These are phyloP conservation scores for Oryza australiensis DNA, from an alignment of 176 grass and related monocot species.

Conservation along the genomic window DNA sequence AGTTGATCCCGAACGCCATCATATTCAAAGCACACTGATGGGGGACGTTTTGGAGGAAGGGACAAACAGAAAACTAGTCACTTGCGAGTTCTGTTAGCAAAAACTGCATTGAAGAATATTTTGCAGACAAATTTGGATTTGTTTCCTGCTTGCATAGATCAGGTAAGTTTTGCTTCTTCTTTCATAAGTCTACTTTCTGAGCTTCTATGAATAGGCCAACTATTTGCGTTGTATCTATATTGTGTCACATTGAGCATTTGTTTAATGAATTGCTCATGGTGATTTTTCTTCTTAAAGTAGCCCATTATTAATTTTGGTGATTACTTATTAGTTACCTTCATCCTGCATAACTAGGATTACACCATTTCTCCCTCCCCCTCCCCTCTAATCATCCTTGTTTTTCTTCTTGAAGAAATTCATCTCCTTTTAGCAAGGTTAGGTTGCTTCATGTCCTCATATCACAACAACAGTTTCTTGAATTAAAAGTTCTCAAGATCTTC, in stretches of 20 bases:
- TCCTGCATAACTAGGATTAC: constrained; percentile 11
- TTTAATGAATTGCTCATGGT: constrained; percentile 5
- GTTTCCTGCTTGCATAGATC: constrained; percentile 95
- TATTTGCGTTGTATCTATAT: constrained; percentile 5
- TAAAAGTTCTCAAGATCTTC: constrained; percentile 4
- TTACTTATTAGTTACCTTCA: constrained; percentile 12
- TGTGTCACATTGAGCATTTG: neutral
- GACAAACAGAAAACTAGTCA: constrained; percentile 85
- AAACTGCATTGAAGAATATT: constrained; percentile 90
- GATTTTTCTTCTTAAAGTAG: constrained; percentile 29
- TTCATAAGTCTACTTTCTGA: constrained; percentile 10
- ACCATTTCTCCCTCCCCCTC: neutral
- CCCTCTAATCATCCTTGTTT: neutral
- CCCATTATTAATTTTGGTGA: constrained; percentile 6
- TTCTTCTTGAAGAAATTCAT: constrained; percentile 9
- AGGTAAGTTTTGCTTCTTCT: constrained; percentile 52
- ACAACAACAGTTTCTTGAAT: constrained; percentile 8
- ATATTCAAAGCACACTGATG: constrained; percentile 76
- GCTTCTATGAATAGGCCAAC: constrained; percentile 1
- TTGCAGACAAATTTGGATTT: constrained; percentile 91
- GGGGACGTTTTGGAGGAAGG: constrained; percentile 64
- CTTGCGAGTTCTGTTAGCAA: constrained; percentile 84
- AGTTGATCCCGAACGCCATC: constrained; percentile 83
- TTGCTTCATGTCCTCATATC: neutral
- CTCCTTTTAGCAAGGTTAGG: neutral